Conservation (phyloP, 306 rosid genomes). For the Prinsepia uniflora region DNA sequence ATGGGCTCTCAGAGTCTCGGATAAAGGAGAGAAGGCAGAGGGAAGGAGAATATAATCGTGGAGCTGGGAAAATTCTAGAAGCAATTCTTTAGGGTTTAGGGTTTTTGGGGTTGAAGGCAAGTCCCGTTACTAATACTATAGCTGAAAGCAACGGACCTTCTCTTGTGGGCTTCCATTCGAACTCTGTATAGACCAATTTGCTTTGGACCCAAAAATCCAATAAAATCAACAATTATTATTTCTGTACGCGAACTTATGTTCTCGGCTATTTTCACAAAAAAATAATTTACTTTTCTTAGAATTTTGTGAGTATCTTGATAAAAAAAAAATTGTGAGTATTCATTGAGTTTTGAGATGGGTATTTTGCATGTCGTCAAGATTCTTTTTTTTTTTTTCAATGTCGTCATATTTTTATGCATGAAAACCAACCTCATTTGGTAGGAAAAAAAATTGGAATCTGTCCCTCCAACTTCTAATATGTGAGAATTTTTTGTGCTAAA, state of each 20-base stretch:
- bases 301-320: no score
- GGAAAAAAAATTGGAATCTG: background rate
- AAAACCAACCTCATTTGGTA: background rate
- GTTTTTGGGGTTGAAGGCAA: constrained; percentile 20
- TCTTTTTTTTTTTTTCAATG: background rate
- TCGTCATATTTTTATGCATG: background rate
- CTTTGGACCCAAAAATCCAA: no score
- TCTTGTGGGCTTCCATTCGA: constrained; percentile 1
- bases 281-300: background rate
- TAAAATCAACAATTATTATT: no score
- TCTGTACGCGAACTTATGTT: background rate
- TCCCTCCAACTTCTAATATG: no score
- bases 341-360: background rate
- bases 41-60: constrained; percentile 1
- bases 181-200: background rate
- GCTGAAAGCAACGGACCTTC: constrained; percentile 8
- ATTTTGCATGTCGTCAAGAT: background rate
- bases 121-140: background rate
- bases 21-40: background rate
- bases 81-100: constrained; percentile 32
- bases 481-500: no score
- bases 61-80: constrained; percentile 12
- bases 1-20: background rate
- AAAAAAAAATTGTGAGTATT: no score
- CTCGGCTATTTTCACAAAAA: no score